A percentile compares a stretch with the other conserved stretches of the same genome.
Conservation (phyloP, 1,139 yeast genomes). For the Lodderomyces orthopsilosis region DNA sequence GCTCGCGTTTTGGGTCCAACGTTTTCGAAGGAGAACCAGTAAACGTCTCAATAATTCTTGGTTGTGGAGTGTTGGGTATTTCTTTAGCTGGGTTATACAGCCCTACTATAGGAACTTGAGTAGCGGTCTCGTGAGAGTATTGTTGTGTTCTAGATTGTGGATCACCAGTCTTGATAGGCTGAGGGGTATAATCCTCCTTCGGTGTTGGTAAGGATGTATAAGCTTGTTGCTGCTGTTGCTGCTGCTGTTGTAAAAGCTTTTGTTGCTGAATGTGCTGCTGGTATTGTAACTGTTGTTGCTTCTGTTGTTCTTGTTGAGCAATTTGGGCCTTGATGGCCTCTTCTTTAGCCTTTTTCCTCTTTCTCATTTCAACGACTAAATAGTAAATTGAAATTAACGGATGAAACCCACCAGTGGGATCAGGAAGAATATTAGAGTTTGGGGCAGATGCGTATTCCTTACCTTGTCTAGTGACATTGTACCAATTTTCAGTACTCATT, state of each 20-base stretch:
- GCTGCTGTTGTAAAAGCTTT: conserved; percentile 6
- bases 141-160: conserved; percentile 8
- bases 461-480: conserved; percentile 41
- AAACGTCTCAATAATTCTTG: conserved; percentile 13
- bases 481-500: conserved; percentile 66
- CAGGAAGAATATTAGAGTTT: conserved; percentile 46
- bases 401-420: conserved; percentile 89
- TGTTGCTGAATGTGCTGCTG: conserved; percentile 9
- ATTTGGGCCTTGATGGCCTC: conserved; percentile 34
- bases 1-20: conserved; percentile 18
- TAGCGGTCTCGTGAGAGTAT: conserved; percentile 14
- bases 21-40: conserved; percentile 15
- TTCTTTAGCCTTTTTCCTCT: conserved; percentile 63
- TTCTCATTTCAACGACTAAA: conserved; percentile 79
- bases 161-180: conserved; percentile 6
- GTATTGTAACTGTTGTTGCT: conserved; percentile 5
- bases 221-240: conserved; percentile 6
- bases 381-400: conserved; percentile 86
- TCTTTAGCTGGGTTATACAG: conserved; percentile 8
- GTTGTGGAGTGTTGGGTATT: conserved; percentile 11
- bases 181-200: conserved; percentile 5
- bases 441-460: conserved; percentile 42
- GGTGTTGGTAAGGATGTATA: conserved; percentile 8
- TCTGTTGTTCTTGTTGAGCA: conserved; percentile 20
- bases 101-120: conserved; percentile 14